Conservation (phyloP, 352 stramenopile species). For the Phytophthora foliorum region DNA sequence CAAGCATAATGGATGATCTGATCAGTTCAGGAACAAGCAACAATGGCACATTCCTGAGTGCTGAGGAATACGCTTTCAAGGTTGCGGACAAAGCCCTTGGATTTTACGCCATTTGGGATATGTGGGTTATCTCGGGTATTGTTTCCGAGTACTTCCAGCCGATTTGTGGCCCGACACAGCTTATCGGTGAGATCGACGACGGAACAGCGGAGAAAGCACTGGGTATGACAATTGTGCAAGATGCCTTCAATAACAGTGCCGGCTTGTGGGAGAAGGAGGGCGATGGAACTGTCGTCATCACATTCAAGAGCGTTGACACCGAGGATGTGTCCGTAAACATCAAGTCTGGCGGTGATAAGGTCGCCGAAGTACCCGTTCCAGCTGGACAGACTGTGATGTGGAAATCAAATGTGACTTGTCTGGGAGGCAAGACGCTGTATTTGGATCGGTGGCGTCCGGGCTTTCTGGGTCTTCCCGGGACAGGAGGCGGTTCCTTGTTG, state of each 20-base stretch:
- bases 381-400: slow-evolving; percentile 31
- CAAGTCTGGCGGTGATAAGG: slow-evolving; percentile 38
- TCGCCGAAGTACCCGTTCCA: slow-evolving; percentile 36
- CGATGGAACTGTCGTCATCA: slow-evolving; percentile 34
- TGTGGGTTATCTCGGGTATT: slow-evolving; percentile 42
- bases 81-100: slow-evolving; percentile 49
- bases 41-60: slow-evolving; percentile 32
- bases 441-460: slow-evolving; percentile 46
- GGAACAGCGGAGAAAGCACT: slow-evolving; percentile 41
- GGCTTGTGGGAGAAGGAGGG: slow-evolving; percentile 34
- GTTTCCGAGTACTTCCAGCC: slow-evolving; percentile 56
- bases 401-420: slow-evolving; percentile 29
- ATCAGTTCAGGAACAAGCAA: slow-evolving; percentile 42
- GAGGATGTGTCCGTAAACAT: slow-evolving; percentile 46
- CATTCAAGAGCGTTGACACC: slow-evolving; percentile 35
- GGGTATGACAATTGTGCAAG: slow-evolving; percentile 41
- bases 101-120: slow-evolving; percentile 47
- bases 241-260: slow-evolving; percentile 43
- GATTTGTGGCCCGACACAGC: slow-evolving; percentile 51
- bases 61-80: slow-evolving; percentile 41
- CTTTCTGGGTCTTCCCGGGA: slow-evolving; percentile 39
- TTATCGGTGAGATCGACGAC: slow-evolving; percentile 48
- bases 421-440: slow-evolving; percentile 49
- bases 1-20: slow-evolving; percentile 49
- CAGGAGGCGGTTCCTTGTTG: slow-evolving; percentile 38